Conservation (phyloP, 2,329 filamentous ascomycete species). For the Colletotrichum tabaci region DNA sequence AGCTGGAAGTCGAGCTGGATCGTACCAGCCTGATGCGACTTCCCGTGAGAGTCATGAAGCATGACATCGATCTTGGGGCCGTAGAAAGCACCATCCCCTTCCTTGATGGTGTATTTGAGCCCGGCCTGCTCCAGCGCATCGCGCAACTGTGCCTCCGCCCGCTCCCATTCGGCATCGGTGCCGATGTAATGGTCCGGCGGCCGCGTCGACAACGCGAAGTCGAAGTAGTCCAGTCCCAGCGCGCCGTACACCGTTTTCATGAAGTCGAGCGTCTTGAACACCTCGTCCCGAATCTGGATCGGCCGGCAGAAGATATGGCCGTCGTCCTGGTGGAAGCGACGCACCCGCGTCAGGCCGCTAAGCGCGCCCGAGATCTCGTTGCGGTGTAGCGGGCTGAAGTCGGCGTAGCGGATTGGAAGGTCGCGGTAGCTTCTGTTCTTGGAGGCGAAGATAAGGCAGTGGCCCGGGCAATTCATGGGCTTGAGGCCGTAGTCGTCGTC, state of each 20-base stretch:
- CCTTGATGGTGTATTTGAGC: constrained; percentile 80
- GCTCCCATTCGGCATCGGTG: constrained; percentile 73
- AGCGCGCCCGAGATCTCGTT: constrained; percentile 89
- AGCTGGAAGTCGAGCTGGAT: constrained; percentile 93
- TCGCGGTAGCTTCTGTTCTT: constrained; percentile 83
- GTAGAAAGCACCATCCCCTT: constrained; percentile 91
- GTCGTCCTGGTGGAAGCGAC: constrained; percentile 92
- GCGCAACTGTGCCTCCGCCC: constrained; percentile 58
- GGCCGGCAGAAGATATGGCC: constrained; percentile 92
- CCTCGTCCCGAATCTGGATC: constrained; percentile 81
- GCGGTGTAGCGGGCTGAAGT: constrained; percentile 89
- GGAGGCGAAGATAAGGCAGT: constrained; percentile 86
- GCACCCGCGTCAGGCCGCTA: constrained; percentile 85
- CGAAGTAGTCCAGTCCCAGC: constrained; percentile 80
- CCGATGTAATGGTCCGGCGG: constrained; percentile 85
- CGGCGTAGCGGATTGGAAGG: constrained; percentile 86
- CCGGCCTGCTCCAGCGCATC: constrained; percentile 75
- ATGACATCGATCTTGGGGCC: constrained; percentile 94
- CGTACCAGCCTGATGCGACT: constrained; percentile 90
- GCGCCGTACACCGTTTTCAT: constrained; percentile 80
- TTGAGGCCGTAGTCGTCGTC: constrained; percentile 86
- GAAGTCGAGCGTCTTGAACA: constrained; percentile 80
- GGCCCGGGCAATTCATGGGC: constrained; percentile 94
- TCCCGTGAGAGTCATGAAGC: constrained; percentile 83
- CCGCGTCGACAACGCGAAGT: constrained; percentile 83